Conservation (phyloP, 2,329 filamentous ascomycete species). For the Botryotinia convoluta region DNA sequence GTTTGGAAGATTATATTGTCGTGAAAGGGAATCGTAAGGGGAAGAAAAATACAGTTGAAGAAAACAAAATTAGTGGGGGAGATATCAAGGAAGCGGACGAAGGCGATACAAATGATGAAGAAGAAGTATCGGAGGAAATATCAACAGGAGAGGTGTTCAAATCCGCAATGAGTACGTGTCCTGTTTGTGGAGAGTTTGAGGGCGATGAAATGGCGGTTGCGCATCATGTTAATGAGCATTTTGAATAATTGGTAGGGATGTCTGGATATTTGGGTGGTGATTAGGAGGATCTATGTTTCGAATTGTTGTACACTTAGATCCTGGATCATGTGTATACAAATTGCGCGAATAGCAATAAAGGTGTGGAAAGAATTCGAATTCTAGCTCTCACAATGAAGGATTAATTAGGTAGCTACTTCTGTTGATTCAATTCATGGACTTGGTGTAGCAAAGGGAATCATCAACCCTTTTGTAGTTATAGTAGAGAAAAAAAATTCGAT, state of each 20-base stretch:
- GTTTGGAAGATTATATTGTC: constrained; percentile 15
- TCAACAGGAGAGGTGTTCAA: neutral
- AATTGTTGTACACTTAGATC: no score
- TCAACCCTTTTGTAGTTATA: neutral
- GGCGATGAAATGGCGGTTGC: constrained; percentile 35
- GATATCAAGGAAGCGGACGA: neutral
- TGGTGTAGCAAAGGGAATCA: neutral
- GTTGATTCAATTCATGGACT: neutral
- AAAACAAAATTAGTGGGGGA: neutral
- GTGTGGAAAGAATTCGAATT: rapidly evolving
- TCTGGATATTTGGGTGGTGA: neutral
- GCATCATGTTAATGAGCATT: constrained; percentile 36
- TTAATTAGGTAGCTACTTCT: neutral
- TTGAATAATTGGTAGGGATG: constrained; percentile 23
- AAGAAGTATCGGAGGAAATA: constrained; percentile 13
- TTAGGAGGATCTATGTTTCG: neutral
- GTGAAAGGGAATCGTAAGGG: constrained; percentile 20
- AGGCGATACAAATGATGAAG: constrained; percentile 22
- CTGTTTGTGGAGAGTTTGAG: constrained; percentile 36
- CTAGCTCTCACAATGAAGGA: neutral
- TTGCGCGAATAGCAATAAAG: neutral
- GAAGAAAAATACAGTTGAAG: constrained; percentile 19
- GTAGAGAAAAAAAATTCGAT: neutral
- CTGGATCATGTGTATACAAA: neutral
- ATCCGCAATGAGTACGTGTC: constrained; percentile 24